Evolutionary conservation across 2,329 filamentous ascomycete species (phyloP), one percentile per base, ranked within the genome.

Genomic region (Aspergillus eucalypticola): DNA sequence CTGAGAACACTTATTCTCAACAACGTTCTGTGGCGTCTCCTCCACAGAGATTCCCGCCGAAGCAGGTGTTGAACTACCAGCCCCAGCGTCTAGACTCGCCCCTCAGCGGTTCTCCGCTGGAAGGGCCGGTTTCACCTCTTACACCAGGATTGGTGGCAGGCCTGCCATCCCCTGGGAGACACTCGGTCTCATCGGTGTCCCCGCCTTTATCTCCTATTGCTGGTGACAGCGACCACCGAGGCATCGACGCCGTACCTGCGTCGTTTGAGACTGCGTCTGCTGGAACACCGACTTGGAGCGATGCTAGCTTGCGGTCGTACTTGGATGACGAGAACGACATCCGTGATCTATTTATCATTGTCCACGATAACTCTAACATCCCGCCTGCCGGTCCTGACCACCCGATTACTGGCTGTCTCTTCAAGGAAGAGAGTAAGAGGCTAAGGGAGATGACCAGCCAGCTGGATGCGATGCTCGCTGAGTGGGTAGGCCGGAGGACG

Each of bases 311-410:
- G 27, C 87, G 92, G 61, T 89, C 90, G 13, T 99, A 97, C 77
- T 90, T 98, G 69, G 94, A 98, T 66, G 92, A 95, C 67, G 88
- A 91, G 62, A 88, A 88, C 35, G 92, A 96, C 64, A 92, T 99
- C 66, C 87, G 91, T 54, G 94, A 99, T 73, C 85, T 98, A 73
- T 83, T 98, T 54, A 85, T 93, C 39, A 90, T 99, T 62, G 92
- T 99, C 27, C 93, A 96, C 72, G 93, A 98, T 77, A 96, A 93
- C 74, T 90, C 88, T 13, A 90, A 93, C 60, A 88, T 96, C 15
- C 84, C 87, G 44, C 90, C 92, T 17, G 90, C 89, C 7, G 86
- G 89, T 1, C 84, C 86, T n/a, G 91, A 96, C 59, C 93, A 98
- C 74, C 94, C 94, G 0, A 83, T 96, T 48, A 91, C 90, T 54